Evolutionary conservation across 371 early-diverging fungal species (phyloP).

Genomic region (Mycotypha africana): DNA sequence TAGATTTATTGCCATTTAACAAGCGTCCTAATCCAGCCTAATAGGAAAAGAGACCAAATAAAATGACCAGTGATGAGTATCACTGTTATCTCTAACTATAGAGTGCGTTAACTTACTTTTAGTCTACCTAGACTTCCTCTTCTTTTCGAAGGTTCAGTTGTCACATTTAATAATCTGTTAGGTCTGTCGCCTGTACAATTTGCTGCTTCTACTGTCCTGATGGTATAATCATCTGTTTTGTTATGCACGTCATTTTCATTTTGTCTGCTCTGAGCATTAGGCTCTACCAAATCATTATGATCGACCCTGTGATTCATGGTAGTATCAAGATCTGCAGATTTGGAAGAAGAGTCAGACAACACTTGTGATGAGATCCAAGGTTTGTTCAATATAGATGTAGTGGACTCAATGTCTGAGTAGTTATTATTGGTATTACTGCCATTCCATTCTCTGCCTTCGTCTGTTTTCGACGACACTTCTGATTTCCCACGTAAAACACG

Average conservation of each 20-base stretch:
- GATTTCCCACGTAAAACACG: conserved; percentile 10
- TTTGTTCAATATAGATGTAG: conserved; percentile 13
- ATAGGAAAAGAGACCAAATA: not conserved
- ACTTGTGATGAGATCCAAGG: conserved; percentile 14
- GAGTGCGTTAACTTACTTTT: not conserved
- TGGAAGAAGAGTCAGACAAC: not conserved
- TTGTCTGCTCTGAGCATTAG: too few relatives aligned
- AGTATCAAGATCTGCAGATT: not conserved
- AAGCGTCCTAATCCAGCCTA: conserved; percentile 10
- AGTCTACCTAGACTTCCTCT: conserved; percentile 11
- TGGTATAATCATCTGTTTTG: too few relatives aligned
- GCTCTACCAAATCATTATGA: not conserved
- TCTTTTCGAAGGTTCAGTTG: not conserved
- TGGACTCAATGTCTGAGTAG: conserved; percentile 16
- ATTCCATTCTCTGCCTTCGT: too few relatives aligned
- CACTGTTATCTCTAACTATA: not conserved
- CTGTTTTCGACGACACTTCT: too few relatives aligned
- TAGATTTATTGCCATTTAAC: not conserved
- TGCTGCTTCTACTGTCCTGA: too few relatives aligned
- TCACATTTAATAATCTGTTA: not conserved
- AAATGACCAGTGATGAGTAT: not conserved
- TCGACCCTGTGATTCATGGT: not conserved
- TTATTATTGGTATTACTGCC: too few relatives aligned
- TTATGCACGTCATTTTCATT: too few relatives aligned
- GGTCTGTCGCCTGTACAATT: too few relatives aligned